Evolutionary conservation across 108 stramenopile genomes (phyloP).

Genomic region (Cylindrotheca fusiformis): DNA sequence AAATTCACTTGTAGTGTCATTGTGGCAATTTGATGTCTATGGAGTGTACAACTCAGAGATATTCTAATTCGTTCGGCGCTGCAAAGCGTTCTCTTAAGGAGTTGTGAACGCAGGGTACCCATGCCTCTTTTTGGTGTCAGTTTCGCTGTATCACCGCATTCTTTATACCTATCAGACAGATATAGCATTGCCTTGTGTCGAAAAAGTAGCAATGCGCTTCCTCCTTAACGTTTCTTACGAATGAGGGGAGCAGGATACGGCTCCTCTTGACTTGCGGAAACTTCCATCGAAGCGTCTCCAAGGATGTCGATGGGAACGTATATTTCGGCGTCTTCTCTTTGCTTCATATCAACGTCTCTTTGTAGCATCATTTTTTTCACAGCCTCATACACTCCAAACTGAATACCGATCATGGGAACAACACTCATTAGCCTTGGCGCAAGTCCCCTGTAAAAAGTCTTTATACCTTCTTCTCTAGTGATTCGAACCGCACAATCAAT

Average conservation of each 20-base stretch:
- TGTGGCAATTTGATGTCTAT: conserved; percentile 76
- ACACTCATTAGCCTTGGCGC: conserved; percentile 91
- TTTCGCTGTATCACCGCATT: too few species aligned
- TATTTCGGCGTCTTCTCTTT: too few species aligned
- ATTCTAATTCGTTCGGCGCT: neutral
- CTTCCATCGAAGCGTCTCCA: conserved; percentile 82
- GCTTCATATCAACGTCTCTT: too few species aligned
- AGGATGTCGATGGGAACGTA: conserved; percentile 39
- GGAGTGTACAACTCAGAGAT: too few species aligned
- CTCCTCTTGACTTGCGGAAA: conserved; percentile 73
- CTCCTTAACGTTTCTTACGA: neutral
- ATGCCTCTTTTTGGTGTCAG: too few species aligned
- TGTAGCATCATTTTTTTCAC: conserved; percentile 81
- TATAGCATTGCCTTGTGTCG: too few species aligned
- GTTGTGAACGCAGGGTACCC: too few species aligned
- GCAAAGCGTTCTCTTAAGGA: too few species aligned
- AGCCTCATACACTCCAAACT: conserved; percentile 92
- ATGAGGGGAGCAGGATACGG: conserved; percentile 79
- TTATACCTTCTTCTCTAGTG: conserved; percentile 85
- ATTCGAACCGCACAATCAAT: conserved; percentile 88
- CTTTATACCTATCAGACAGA: too few species aligned
- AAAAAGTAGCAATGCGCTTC: too few species aligned
- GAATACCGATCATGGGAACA: conserved; percentile 98
- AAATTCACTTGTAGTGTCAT: conserved; percentile 33
- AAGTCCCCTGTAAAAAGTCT: conserved; percentile 90